Evolutionary conservation across 768 basidiomycete species (phyloP).

Genomic region (Boletus bicolor): DNA sequence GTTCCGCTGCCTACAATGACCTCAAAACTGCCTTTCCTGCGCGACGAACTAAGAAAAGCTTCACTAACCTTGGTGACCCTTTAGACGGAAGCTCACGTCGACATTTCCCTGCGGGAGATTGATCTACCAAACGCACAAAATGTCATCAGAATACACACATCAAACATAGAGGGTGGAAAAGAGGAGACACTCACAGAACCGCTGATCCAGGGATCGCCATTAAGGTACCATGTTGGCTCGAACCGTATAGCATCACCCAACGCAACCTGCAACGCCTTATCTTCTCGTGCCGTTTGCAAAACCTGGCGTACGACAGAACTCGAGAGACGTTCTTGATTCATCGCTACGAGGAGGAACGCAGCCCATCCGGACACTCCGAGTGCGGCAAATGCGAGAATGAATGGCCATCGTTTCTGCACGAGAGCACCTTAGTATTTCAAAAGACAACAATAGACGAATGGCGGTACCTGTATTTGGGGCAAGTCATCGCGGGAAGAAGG

Average conservation of each 20-base stretch:
- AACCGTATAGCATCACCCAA: constrained; percentile 57
- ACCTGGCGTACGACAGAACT: constrained; percentile 72
- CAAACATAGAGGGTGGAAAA: neutral
- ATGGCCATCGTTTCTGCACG: constrained; percentile 51
- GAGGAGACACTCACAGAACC: constrained; percentile 53
- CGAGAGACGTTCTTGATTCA: constrained; percentile 75
- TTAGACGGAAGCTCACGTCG: constrained; percentile 73
- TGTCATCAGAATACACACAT: neutral
- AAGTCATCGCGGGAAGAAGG: constrained; percentile 39
- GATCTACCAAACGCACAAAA: constrained; percentile 42
- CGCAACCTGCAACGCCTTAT: constrained; percentile 44
- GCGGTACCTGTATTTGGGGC: constrained; percentile 40
- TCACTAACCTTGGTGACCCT: constrained; percentile 61
- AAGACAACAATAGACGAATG: neutral
- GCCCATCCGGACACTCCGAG: constrained; percentile 63
- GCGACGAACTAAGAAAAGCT: neutral
- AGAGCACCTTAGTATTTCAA: neutral
- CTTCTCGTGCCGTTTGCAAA: constrained; percentile 55
- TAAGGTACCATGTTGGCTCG: constrained; percentile 50
- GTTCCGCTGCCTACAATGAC: constrained; percentile 58
- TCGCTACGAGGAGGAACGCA: constrained; percentile 63
- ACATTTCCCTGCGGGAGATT: constrained; percentile 73
- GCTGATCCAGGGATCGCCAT: constrained; percentile 68
- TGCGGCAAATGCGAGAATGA: constrained; percentile 45
- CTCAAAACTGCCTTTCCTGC: neutral